These are phyloP conservation scores for Maudiozyma pseudohumilis DNA, from an alignment of 805 yeast genomes.

Conservation along the genomic window DNA sequence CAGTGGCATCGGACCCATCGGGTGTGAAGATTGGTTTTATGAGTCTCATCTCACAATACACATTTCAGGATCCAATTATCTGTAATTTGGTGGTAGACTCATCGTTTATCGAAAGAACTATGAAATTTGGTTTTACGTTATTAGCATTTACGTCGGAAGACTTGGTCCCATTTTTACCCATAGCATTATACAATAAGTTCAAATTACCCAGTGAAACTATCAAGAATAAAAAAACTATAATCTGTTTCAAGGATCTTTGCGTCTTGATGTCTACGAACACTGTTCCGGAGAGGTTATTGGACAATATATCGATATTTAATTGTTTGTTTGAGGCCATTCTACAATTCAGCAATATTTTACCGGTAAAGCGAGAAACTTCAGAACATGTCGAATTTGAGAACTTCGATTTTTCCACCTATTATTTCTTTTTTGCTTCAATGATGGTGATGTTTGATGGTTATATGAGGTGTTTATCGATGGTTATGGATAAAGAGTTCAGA, in stretches of 20 bases:
- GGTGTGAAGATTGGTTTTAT: constrained; percentile 19
- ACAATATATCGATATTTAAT: constrained; percentile 10
- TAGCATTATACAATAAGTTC: constrained; percentile 18
- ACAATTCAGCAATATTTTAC: constrained; percentile 38
- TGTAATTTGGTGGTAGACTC: constrained; percentile 21
- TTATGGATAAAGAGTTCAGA: constrained; percentile 15
- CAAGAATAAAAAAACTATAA: constrained; percentile 23
- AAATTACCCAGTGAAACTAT: constrained; percentile 22
- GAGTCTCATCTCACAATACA: constrained; percentile 24
- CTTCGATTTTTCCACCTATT: constrained; percentile 51
- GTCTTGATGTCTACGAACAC: constrained; percentile 65
- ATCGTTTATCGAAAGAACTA: constrained; percentile 23
- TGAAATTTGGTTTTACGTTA: constrained; percentile 22
- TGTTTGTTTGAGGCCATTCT: constrained; percentile 21
- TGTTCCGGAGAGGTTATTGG: constrained; percentile 33
- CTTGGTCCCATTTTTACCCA: constrained; percentile 15
- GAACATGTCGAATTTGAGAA: constrained; percentile 88
- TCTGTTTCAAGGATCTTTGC: constrained; percentile 43
- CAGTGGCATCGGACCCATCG: constrained; percentile 20
- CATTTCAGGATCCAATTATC: constrained; percentile 23
- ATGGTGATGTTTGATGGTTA: constrained; percentile 26
- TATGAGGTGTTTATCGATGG: constrained; percentile 20
- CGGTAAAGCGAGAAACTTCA: constrained; percentile 59
- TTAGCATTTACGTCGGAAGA: constrained; percentile 24
- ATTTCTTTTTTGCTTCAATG: constrained; percentile 24